Percentiles rank a stretch among this genome's conserved stretches.
phyloP scores from a whole-genome alignment of 805 yeast genomes.

The Cyberlindnera petersonii region DNA sequence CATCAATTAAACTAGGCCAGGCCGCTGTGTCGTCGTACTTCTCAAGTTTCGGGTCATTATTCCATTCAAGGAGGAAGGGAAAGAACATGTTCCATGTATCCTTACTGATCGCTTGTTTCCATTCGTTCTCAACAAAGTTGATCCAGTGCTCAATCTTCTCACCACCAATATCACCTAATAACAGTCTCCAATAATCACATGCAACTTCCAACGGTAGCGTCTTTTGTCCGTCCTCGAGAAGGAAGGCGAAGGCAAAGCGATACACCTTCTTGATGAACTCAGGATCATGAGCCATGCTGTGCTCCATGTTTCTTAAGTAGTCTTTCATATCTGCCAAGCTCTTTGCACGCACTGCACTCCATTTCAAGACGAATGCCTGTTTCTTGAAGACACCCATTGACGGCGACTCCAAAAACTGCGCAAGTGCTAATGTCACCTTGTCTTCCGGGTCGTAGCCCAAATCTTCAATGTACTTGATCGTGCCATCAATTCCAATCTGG shows the following conservation, averaged over 20 bases:
- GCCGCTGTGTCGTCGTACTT: conserved; percentile 77
- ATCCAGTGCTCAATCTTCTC: conserved; percentile 52
- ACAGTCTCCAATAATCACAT: conserved; percentile 69
- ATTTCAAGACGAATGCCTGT: conserved; percentile 49
- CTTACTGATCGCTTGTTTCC: conserved; percentile 49
- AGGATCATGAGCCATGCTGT: conserved; percentile 32
- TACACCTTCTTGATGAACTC: conserved; percentile 56
- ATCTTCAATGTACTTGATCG: conserved; percentile 62
- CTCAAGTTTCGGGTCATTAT: conserved; percentile 49
- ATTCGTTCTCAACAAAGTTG: conserved; percentile 42
- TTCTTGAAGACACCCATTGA: conserved; percentile 56
- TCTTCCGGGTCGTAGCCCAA: conserved; percentile 74
- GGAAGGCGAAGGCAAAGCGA: conserved; percentile 64
- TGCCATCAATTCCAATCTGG: conserved; percentile 73
- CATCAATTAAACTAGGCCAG: conserved; percentile 91
- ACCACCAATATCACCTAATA: conserved; percentile 39
- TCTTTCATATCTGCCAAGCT: conserved; percentile 46
- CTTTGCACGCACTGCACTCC: conserved; percentile 39
- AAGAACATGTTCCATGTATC: conserved; percentile 88
- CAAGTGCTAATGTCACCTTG: conserved; percentile 61
- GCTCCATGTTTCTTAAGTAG: conserved; percentile 32
- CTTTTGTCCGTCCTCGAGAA: conserved; percentile 57
- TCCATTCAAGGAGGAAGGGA: conserved; percentile 53
- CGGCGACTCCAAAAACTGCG: conserved; percentile 64
- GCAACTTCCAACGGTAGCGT: conserved; percentile 56